Evolutionary conservation across 2,329 filamentous ascomycete genomes (phyloP).

Genomic region (Dendrostoma leiphaemia): DNA sequence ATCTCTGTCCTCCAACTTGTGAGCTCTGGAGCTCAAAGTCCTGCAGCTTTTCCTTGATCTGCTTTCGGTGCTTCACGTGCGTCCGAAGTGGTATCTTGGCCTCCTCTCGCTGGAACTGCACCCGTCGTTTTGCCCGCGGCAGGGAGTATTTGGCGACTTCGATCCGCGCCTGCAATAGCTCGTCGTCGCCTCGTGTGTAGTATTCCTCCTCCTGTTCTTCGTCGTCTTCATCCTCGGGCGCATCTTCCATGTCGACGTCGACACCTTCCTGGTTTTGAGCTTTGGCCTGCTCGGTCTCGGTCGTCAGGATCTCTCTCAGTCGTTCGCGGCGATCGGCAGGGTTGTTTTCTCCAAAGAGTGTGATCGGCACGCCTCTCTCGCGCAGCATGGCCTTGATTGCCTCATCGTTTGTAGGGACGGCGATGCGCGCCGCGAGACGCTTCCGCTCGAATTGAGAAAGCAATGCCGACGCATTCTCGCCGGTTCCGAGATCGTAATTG

Average conservation of each 20-base stretch:
- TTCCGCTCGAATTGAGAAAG: constrained; percentile 89
- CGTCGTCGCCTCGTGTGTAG: constrained; percentile 78
- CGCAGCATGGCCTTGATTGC: constrained; percentile 78
- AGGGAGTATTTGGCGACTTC: constrained; percentile 82
- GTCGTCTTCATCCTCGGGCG: constrained; percentile 55
- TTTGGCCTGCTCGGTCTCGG: constrained; percentile 63
- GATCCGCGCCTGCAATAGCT: constrained; percentile 72
- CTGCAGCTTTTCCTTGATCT: constrained; percentile 77
- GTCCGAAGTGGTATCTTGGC: constrained; percentile 80
- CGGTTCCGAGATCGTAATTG: constrained; percentile 76
- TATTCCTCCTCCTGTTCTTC: constrained; percentile 88
- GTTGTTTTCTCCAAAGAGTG: constrained; percentile 87
- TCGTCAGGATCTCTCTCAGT: constrained; percentile 75
- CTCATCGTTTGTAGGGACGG: constrained; percentile 90
- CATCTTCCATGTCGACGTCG: constrained; percentile 63
- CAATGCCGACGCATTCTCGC: constrained; percentile 82
- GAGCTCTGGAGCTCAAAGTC: constrained; percentile 90
- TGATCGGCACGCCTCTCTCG: constrained; percentile 89
- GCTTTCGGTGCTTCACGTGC: constrained; percentile 89
- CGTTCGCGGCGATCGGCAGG: constrained; percentile 78
- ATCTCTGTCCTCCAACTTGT: constrained; percentile 86
- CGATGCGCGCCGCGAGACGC: constrained; percentile 80
- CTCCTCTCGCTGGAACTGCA: constrained; percentile 77
- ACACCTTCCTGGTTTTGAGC: constrained; percentile 46
- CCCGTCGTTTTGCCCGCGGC: constrained; percentile 73